These are phyloP conservation scores for Hortaea werneckii DNA, from an alignment of 2,329 filamentous ascomycete genomes.

Conservation along the genomic window DNA sequence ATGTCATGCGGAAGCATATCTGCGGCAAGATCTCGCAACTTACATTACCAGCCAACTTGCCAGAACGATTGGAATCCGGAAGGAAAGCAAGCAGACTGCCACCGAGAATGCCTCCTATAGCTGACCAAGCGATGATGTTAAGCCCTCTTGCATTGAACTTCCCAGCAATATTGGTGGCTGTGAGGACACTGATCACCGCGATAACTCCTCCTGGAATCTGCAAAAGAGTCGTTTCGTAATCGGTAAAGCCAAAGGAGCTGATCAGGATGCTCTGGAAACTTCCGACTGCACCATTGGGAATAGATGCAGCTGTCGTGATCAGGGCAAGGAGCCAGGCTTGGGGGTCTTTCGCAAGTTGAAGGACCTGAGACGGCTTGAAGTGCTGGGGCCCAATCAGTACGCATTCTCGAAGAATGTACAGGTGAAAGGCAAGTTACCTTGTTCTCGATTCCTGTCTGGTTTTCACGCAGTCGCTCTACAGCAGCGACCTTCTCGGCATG, in stretches of 20 bases:
- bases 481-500: conserved; percentile 43
- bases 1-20: no score
- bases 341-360: conserved; percentile 50
- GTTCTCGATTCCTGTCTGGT: conserved; percentile 35
- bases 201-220: conserved; percentile 60
- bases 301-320: conserved; percentile 23
- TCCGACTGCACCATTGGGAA: conserved; percentile 9
- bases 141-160: conserved; percentile 26
- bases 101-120: conserved; percentile 31
- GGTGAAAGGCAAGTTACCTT: conserved; percentile 35
- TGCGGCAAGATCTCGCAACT: no score
- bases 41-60: conserved; percentile 26
- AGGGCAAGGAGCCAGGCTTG: conserved; percentile 36
- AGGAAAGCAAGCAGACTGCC: conserved; percentile 44
- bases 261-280: conserved; percentile 18
- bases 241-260: conserved; percentile 7
- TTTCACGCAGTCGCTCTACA: conserved; percentile 31
- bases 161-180: conserved; percentile 35
- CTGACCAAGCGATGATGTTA: conserved; percentile 15
- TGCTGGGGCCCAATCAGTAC: no score
- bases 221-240: conserved; percentile 7
- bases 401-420: conserved; percentile 44
- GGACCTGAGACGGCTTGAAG: conserved; percentile 43
- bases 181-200: conserved; percentile 34
- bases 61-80: conserved; percentile 30